phyloP scores from a whole-genome alignment of 495 filamentous ascomycete genomes.

The Penicillium riverlandense region DNA sequence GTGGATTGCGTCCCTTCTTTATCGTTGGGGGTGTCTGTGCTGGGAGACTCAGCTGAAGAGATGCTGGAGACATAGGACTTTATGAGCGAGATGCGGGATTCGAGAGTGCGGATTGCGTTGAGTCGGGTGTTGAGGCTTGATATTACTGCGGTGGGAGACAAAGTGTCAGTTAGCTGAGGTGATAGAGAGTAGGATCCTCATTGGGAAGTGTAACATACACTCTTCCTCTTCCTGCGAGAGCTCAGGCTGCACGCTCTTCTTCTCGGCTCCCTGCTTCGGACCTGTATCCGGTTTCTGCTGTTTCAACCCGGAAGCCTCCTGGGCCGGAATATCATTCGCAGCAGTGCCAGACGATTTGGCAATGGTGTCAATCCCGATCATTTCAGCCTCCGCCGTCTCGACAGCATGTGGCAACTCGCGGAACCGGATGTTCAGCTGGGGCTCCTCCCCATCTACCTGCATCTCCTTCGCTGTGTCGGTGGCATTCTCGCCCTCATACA shows the following conservation, averaged over 20 bases:
- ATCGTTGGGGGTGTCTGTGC: constrained; percentile 23
- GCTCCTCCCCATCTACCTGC: constrained; percentile 61
- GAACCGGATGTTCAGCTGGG: constrained; percentile 58
- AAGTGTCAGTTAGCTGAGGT: constrained; percentile 7
- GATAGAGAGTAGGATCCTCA: neutral
- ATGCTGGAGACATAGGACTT: constrained; percentile 71
- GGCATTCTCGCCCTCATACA: constrained; percentile 57
- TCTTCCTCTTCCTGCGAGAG: constrained; percentile 79
- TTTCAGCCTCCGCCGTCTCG: constrained; percentile 92
- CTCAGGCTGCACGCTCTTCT: constrained; percentile 22
- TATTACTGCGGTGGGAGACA: constrained; percentile 41
- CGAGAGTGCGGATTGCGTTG: constrained; percentile 89
- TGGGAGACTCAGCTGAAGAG: constrained; percentile 51
- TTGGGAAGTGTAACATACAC: constrained; percentile 27
- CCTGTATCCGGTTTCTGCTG: no score
- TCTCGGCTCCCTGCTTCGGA: constrained; percentile 5
- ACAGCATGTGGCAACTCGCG: constrained; percentile 77
- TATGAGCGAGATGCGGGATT: constrained; percentile 75
- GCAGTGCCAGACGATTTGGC: constrained; percentile 77
- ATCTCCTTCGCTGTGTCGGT: constrained; percentile 59
- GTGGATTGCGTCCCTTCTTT: constrained; percentile 11
- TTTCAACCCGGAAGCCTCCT: neutral
- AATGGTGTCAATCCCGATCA: constrained; percentile 92
- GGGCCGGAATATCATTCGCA: constrained; percentile 20
- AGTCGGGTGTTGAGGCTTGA: constrained; percentile 72